A percentile compares a stretch with the other conserved stretches of the same genome.
Conservation (phyloP, 2,329 filamentous ascomycete species). For the Incumbomyces lentus region DNA sequence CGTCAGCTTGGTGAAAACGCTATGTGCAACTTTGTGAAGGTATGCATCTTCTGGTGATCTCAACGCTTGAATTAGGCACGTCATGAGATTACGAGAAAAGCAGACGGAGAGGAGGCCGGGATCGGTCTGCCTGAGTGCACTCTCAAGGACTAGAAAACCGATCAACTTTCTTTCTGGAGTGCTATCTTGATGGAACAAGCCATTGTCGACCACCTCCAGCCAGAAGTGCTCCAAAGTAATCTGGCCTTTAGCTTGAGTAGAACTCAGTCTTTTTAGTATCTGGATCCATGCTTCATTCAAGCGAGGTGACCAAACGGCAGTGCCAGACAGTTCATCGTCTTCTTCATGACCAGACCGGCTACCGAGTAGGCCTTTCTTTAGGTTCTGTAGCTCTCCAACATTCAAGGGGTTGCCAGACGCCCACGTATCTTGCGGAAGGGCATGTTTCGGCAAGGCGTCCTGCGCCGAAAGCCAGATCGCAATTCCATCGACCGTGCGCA, state of each 20-base stretch:
- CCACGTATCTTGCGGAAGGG: slow-evolving; percentile 63
- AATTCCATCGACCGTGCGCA: slow-evolving; percentile 76
- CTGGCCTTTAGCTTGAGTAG: slow-evolving; percentile 28
- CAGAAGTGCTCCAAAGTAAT: slow-evolving; percentile 64
- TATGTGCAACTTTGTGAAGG: slow-evolving; percentile 67
- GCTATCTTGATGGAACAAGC: slow-evolving; percentile 69
- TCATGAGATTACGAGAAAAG: slow-evolving; percentile 75
- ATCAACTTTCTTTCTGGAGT: slow-evolving; percentile 86
- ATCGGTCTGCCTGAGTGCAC: slow-evolving; percentile 51
- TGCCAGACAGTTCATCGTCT: slow-evolving; percentile 29
- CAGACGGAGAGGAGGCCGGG: slow-evolving; percentile 45
- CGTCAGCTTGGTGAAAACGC: slow-evolving; percentile 63
- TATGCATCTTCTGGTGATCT: slow-evolving; percentile 63
- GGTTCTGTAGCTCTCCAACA: slow-evolving; percentile 53
- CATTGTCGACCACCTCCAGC: slow-evolving; percentile 76
- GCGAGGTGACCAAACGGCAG: slow-evolving; percentile 67
- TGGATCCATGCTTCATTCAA: slow-evolving; percentile 82
- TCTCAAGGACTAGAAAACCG: slow-evolving; percentile 79
- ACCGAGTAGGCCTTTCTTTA: slow-evolving; percentile 73
- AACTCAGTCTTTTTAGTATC: slow-evolving; percentile 44
- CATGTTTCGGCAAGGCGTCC: slow-evolving; percentile 52
- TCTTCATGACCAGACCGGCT: slow-evolving; percentile 27
- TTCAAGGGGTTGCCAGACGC: slow-evolving; percentile 60
- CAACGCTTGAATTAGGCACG: slow-evolving; percentile 73
- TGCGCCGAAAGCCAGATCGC: slow-evolving; percentile 73